Base-by-base conservation (phyloP, 108 stramenopile genomes). In the Pseudonitzschia multiseries region DNA sequence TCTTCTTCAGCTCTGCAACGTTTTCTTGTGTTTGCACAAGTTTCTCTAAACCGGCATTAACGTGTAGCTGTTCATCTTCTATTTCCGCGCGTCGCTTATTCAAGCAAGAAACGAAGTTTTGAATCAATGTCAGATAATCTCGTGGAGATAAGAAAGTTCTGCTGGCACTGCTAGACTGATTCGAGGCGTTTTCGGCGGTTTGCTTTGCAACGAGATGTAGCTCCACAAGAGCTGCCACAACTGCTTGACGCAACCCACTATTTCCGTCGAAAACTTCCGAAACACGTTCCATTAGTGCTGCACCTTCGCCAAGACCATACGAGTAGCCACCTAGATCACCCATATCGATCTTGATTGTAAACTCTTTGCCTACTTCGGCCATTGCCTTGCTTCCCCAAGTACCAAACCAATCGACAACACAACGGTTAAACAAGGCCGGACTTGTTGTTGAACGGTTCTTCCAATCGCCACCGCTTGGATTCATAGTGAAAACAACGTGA, bases 321-420 rank as follows among this genome's bases (percentile, higher is more conserved):
- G 88, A 68, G 44, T 40, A 67, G 15, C 93, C 96, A 32, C 95
- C 95, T 43, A 81, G 84, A 74, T 93, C 94, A 14, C 94, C 91
- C 81, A 96, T 80, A 79, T 97, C 98, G 20, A 96, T 61, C 17
- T 72, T 77, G 5, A 81, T 62, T 18, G 89, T 92, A 59, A 96
- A 93, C 24, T 88, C 89, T 63, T 80, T 74, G 3, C 74, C 86
- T 20, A 97, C 96, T 74, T 98, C 96, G 26, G 91, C 96, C 84
- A 99, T 82, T 6, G 99, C 97, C 68, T 87, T 90, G 28, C 68
- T 50, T 51, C 89, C 81, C 99, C 99, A 99, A 15, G 97, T 96
- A 33, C 99, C 99, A 75, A 99, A 99, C 99, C 99, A 99, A 76
- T 99, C 98, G 1, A 99, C 98, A 12, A 99, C 98, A 74, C 99